Evolutionary conservation across 2,329 filamentous ascomycete genomes (phyloP).

Genomic region (Hyphodiscus sp.): DNA sequence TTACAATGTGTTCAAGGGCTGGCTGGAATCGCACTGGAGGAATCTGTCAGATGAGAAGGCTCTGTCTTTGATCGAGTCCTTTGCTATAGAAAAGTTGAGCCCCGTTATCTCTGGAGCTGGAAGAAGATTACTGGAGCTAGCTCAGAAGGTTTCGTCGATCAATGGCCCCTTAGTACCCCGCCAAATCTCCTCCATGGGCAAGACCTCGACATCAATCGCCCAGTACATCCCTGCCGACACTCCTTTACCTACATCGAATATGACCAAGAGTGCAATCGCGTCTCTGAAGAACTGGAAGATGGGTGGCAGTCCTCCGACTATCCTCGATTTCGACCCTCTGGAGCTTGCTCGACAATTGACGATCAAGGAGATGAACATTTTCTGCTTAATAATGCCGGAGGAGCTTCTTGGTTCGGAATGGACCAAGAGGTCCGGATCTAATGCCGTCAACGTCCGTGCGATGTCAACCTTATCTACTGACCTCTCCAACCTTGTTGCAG

Average conservation of each 20-base stretch:
- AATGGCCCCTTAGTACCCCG: slow-evolving; percentile 75
- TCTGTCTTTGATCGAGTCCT: slow-evolving; percentile 67
- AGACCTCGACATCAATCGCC: slow-evolving; percentile 70
- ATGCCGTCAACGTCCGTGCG: slow-evolving; percentile 83
- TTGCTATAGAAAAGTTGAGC: slow-evolving; percentile 68
- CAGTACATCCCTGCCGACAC: slow-evolving; percentile 65
- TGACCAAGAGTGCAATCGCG: slow-evolving; percentile 72
- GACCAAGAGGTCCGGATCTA: slow-evolving; percentile 78
- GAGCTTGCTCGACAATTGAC: slow-evolving; percentile 91
- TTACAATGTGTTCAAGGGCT: slow-evolving; percentile 95
- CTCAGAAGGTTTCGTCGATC: slow-evolving; percentile 67
- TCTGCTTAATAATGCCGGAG: slow-evolving; percentile 85
- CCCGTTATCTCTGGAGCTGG: slow-evolving; percentile 68
- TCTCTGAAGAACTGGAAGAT: slow-evolving; percentile 68
- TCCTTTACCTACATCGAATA: slow-evolving; percentile 60
- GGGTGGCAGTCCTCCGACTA: slow-evolving; percentile 61
- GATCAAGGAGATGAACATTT: slow-evolving; percentile 83
- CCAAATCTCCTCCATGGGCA: slow-evolving; percentile 78
- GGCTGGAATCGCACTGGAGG: slow-evolving; percentile 94
- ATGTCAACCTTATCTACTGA: slow-evolving; percentile 93
- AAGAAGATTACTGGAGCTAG: slow-evolving; percentile 72
- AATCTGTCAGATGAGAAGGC: slow-evolving; percentile 73
- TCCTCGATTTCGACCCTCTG: slow-evolving; percentile 85
- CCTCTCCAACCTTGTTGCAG: slow-evolving; percentile 84
- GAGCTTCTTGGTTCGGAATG: slow-evolving; percentile 89